Evolutionary conservation across 2,329 filamentous ascomycete genomes (phyloP), one percentile per base, ranked within the genome.

Genomic region (Neonectria magnoliae): DNA sequence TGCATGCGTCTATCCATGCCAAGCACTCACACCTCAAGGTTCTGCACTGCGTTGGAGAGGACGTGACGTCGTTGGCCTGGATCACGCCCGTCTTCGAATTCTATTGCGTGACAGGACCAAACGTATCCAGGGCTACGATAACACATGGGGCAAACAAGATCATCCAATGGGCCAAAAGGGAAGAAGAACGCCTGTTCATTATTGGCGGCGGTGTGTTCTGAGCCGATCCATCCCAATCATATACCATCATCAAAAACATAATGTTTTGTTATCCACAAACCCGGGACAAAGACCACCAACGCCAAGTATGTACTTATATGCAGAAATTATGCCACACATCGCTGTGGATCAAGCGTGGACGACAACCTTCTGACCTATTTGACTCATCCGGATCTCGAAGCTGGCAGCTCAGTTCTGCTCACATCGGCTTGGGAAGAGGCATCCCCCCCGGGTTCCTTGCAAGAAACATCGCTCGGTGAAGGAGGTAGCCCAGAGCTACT

Each of bases 101-200:
- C 65, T 99, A 98, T 81, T 97, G 93, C 74, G 90, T 99, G n/a
- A 93, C 94, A 18, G 92, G 93, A 0, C 92, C 93, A 2, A 90
- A 90, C 68, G 81, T 87, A 38, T 87, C 87, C 29, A 82, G 88
- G 44, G 81, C 83, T 22, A 88, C 89, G 11, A 84, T 99, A 73
- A 93, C 93, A 10, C 91, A 95, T 77, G 93, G 91, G 11, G 95
- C 94, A 36, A 97, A 96, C 76, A 91, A 91, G 80, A 89, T 99
- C 54, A 90, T 97, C 6, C 92, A 96, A 75, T 99, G 95, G 94
- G 91, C 95, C 2, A 91, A 93, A 76, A 86, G 90, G 69, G 96
- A 99, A 80, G 95, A 98, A 79, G 94, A 98, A 79, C 85, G 96
- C 62, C 83, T 98, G 6, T 99, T 99, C 76, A 97, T 99, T 64